Conservation (phyloP, 805 yeast genomes). For the Suhomyces emberorum region DNA sequence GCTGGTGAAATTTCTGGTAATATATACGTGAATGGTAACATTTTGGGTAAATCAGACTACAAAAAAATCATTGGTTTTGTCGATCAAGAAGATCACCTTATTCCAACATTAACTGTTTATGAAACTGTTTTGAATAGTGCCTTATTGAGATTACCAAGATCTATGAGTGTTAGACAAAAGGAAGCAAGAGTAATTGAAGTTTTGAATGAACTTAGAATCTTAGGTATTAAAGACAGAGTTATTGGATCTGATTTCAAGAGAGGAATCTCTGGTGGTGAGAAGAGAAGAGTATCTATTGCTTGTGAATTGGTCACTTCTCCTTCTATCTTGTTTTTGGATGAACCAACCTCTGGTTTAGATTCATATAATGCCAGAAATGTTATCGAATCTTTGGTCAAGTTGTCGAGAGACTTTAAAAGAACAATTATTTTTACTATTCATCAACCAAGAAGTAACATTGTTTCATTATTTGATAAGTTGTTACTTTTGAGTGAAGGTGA, state of each 20-base stretch:
- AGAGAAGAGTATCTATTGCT: constrained; percentile 88
- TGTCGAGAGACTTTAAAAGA: constrained; percentile 77
- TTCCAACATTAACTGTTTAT: constrained; percentile 92
- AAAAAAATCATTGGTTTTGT: constrained; percentile 84
- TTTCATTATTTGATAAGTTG: constrained; percentile 81
- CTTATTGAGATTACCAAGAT: constrained; percentile 74
- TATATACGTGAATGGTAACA: constrained; percentile 73
- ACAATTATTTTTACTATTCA: constrained; percentile 92
- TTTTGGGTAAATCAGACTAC: constrained; percentile 42
- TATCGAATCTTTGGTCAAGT: constrained; percentile 73
- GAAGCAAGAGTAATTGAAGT: constrained; percentile 80
- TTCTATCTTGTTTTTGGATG: constrained; percentile 77
- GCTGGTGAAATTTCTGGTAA: constrained; percentile 67
- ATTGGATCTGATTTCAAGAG: constrained; percentile 87
- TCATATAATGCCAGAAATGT: constrained; percentile 92
- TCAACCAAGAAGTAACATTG: constrained; percentile 96
- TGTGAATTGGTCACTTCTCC: constrained; percentile 92
- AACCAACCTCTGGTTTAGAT: constrained; percentile 95
- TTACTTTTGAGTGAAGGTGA: constrained; percentile 80
- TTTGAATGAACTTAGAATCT: constrained; percentile 77
- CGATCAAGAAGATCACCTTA: constrained; percentile 87
- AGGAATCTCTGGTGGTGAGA: constrained; percentile 94
- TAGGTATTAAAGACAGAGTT: constrained; percentile 75
- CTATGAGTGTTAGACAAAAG: constrained; percentile 72
- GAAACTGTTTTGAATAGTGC: constrained; percentile 96